Conservation (phyloP, 164 flowering plant genomes). For the grape (Vitis vinifera) region ASM3070453v1 NC_081822.1:28479501-28480000, state of each 20-base stretch:
- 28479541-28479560: neutral
- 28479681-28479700: constrained; percentile 64
- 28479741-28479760: constrained; percentile 80
- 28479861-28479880: too few species aligned
- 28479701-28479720: constrained; percentile 75
- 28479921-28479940: too few species aligned
- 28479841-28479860: too few species aligned
- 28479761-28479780: neutral
- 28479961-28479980: too few species aligned
- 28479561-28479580: neutral
- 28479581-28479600: neutral
- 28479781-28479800: too few species aligned
- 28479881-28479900: too few species aligned
- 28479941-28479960: too few species aligned
- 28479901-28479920: too few species aligned
- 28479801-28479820: too few species aligned
- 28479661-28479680: constrained; percentile 76
- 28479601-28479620: constrained; percentile 13
- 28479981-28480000: too few species aligned
- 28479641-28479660: constrained; percentile 98
- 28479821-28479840: too few species aligned
- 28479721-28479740: constrained; percentile 81
- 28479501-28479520: neutral
- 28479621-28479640: constrained; percentile 34
- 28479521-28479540: constrained; percentile 11